phyloP scores from a whole-genome alignment of 192 early-diverging fungal species.

The Haplosporangium gracile region DNA sequence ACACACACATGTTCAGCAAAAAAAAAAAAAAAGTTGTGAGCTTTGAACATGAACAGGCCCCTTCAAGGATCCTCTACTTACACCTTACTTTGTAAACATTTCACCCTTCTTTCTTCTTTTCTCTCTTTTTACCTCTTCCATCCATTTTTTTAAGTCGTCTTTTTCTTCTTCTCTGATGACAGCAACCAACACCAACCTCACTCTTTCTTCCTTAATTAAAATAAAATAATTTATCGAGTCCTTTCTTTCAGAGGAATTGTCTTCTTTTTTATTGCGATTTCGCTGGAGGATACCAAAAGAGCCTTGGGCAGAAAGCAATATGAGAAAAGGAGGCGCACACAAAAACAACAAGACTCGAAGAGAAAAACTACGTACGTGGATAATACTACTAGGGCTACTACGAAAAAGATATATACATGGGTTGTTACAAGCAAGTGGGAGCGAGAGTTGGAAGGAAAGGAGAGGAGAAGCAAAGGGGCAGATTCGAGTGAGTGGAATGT shows the following conservation, averaged over 20 bases:
- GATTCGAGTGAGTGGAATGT: not conserved
- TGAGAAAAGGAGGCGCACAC: no score
- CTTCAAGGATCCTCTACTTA: not conserved
- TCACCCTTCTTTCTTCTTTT: not conserved
- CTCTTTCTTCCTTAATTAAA: no score
- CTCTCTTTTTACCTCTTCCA: not conserved
- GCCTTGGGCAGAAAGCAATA: no score
- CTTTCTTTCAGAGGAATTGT: no score
- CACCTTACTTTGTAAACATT: no score
- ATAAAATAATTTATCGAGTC: no score
- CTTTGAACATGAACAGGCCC: not conserved
- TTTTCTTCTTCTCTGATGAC: not conserved
- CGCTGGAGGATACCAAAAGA: no score
- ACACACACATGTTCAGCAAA: not conserved
- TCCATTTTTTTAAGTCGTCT: not conserved
- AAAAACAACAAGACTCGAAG: no score
- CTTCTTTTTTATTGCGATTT: no score
- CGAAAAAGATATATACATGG: conserved; percentile 11
- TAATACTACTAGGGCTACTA: not conserved
- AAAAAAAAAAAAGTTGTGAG: not conserved
- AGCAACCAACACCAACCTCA: not conserved
- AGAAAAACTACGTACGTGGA: no score
- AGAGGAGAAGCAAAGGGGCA: not conserved
- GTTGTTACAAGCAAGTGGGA: not conserved
- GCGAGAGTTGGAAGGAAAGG: not conserved